Evolutionary conservation across 371 early-diverging fungal genomes (phyloP).

Genomic region (Haplosporangium sp.): DNA sequence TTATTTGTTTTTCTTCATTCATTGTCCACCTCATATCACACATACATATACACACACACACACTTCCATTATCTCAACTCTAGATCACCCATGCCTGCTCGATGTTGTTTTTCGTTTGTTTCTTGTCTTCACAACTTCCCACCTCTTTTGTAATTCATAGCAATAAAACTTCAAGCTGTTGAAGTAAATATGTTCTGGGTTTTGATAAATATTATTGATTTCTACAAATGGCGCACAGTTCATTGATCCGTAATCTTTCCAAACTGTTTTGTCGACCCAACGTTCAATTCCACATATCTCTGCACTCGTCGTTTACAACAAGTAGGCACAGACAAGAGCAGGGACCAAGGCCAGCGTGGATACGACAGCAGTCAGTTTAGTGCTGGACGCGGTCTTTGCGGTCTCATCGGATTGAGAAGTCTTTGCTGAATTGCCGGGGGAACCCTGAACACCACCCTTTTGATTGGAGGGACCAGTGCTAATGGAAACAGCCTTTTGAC

Average conservation of each 20-base stretch:
- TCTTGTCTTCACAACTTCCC: neutral
- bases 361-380: conserved; percentile 8
- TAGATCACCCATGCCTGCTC: too few relatives aligned
- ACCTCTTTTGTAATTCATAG: conserved; percentile 4
- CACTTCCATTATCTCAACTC: too few relatives aligned
- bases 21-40: neutral
- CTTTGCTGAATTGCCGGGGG: conserved; percentile 12
- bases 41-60: neutral
- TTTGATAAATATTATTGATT: neutral
- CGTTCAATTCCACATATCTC: neutral
- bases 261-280: conserved; percentile 4
- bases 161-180: conserved; percentile 1
- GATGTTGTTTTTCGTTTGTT: neutral
- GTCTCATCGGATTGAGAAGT: neutral
- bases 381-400: conserved; percentile 16
- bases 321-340: conserved; percentile 22
- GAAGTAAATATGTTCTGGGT: neutral
- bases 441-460: neutral
- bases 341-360: conserved; percentile 32
- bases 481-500: conserved; percentile 49
- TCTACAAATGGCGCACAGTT: neutral
- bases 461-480: conserved; percentile 6
- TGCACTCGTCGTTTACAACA: conserved; percentile 8
- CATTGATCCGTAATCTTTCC: neutral
- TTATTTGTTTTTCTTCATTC: conserved; percentile 2